phyloP scores from a whole-genome alignment of 345 rosid genomes.

The Sonneratia caseolaris region DNA sequence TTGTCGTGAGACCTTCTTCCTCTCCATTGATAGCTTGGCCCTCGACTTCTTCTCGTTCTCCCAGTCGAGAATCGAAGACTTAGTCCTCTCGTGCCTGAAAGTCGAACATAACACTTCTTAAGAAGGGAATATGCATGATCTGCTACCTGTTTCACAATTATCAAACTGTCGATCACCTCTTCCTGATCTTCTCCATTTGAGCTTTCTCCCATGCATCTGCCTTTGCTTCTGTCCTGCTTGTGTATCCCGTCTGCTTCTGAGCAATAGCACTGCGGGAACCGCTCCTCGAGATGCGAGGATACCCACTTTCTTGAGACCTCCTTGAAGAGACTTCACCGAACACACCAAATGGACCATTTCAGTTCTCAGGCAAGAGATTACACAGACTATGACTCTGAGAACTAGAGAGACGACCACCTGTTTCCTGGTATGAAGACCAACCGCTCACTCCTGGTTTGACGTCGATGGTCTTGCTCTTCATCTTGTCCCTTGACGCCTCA shows the following conservation, averaged over 20 bases:
- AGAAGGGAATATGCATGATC: too few species aligned
- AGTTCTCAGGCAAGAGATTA: background rate
- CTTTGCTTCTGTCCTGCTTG: slow-evolving; percentile 16
- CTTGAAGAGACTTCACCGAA: background rate
- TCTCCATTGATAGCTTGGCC: slow-evolving; percentile 45
- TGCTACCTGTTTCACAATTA: too few species aligned
- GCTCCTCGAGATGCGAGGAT: background rate
- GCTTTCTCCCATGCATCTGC: slow-evolving; percentile 63
- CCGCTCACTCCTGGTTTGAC: slow-evolving; percentile 8
- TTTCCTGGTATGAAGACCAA: slow-evolving; percentile 19
- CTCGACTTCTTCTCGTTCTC: slow-evolving; percentile 55
- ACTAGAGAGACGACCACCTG: background rate
- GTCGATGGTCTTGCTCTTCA: slow-evolving; percentile 13
- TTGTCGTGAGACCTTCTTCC: slow-evolving; percentile 35
- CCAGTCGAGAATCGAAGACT: slow-evolving; percentile 49
- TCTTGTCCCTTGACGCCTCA: slow-evolving; percentile 19
- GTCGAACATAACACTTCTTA: background rate
- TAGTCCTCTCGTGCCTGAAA: slow-evolving; percentile 57
- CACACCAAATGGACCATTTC: background rate
- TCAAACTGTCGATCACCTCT: slow-evolving; percentile 33
- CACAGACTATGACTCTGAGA: background rate
- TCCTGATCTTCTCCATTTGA: slow-evolving; percentile 35
- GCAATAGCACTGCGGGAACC: background rate
- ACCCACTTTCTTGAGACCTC: background rate
- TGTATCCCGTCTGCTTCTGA: too few species aligned